A percentile compares a stretch with the other conserved stretches of the same genome.
Conservation (phyloP, 495 filamentous ascomycete genomes). For the Sporormia fimetaria region DNA sequence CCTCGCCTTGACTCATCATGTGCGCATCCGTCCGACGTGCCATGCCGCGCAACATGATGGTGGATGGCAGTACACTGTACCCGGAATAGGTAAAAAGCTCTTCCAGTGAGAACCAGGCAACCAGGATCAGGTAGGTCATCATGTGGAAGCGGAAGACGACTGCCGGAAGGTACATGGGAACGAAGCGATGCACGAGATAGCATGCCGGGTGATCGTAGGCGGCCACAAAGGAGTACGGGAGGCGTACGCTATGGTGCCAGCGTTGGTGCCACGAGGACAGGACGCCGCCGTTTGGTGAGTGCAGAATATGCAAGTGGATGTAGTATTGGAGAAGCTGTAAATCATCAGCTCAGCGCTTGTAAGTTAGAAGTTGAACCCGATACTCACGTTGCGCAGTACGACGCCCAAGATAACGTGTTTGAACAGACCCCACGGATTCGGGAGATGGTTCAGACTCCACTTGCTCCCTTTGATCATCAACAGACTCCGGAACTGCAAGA, state of each 20-base stretch:
- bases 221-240: conserved; percentile 55
- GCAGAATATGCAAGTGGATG: conserved; percentile 61
- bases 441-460: conserved; percentile 34
- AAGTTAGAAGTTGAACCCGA: no score
- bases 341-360: background rate
- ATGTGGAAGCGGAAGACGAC: conserved; percentile 58
- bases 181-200: conserved; percentile 54
- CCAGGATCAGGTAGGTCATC: conserved; percentile 63
- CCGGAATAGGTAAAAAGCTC: conserved; percentile 69
- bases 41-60: conserved; percentile 64
- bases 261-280: conserved; percentile 41
- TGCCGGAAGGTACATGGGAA: conserved; percentile 66
- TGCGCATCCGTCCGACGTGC: conserved; percentile 60
- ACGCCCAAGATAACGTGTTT: conserved; percentile 44
- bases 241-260: conserved; percentile 54
- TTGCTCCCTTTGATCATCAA: conserved; percentile 41
- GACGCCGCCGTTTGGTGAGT: conserved; percentile 34
- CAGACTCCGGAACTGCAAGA: conserved; percentile 42
- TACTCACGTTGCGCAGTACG: conserved; percentile 44
- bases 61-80: conserved; percentile 59
- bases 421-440: conserved; percentile 52
- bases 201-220: conserved; percentile 75
- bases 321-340: conserved; percentile 47
- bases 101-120: conserved; percentile 57
- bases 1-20: conserved; percentile 45